Percentiles rank a stretch among this genome's conserved stretches.
Conservation (phyloP, 129 eudicot genomes). For the Erigeron canadensis region DNA sequence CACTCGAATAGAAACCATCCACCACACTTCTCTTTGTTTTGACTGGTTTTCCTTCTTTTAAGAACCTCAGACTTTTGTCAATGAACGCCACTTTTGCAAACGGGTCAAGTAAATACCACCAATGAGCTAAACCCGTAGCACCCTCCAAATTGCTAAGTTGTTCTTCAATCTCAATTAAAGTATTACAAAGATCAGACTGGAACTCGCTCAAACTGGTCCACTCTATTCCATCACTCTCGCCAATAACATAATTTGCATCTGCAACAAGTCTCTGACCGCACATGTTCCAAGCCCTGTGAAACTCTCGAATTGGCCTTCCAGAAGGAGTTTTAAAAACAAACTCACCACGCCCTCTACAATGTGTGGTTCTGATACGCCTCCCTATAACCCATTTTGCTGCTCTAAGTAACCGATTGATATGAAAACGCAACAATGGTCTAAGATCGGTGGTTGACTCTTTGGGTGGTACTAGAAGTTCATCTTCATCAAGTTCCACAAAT, state of each 20-base stretch:
- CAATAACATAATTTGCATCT: conserved; percentile 34
- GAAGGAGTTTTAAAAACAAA: conserved; percentile 70
- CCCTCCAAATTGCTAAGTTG: conserved; percentile 42
- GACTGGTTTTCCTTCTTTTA: conserved; percentile 64
- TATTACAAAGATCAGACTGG: conserved; percentile 57
- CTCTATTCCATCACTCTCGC: conserved; percentile 44
- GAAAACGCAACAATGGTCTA: conserved; percentile 69
- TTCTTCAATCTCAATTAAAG: conserved; percentile 53
- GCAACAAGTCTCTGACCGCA: conserved; percentile 61
- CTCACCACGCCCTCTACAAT: conserved; percentile 66
- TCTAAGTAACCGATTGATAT: conserved; percentile 60
- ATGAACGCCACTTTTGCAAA: conserved; percentile 76
- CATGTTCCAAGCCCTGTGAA: conserved; percentile 76
- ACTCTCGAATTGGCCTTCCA: conserved; percentile 85
- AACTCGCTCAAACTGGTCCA: conserved; percentile 69
- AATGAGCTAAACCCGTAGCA: conserved; percentile 54
- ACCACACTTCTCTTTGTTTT: conserved; percentile 56
- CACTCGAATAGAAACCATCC: conserved; percentile 31
- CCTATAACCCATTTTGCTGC: conserved; percentile 89
- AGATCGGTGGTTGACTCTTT: conserved; percentile 59
- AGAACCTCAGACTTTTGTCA: conserved; percentile 56
- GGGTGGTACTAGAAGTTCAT: conserved; percentile 43
- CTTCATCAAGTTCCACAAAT: conserved; percentile 60
- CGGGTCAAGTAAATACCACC: conserved; percentile 91
- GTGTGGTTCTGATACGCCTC: conserved; percentile 57